phyloP scores from a whole-genome alignment of 306 rosid species.

The Casuarina equisetifolia region DNA sequence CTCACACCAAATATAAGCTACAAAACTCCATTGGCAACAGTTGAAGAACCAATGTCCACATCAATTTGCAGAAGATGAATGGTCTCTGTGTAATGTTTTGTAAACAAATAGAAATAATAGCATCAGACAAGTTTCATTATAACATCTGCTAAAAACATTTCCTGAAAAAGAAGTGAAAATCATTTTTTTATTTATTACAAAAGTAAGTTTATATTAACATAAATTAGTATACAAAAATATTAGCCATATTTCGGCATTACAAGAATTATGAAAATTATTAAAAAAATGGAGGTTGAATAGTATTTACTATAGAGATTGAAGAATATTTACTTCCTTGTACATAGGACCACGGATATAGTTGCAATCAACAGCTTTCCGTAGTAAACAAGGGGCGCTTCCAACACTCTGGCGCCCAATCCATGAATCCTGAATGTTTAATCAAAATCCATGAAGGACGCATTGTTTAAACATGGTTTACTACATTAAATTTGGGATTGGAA shows the following conservation, averaged over 20 bases:
- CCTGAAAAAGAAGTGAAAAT: constrained; percentile 6
- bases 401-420: constrained; percentile 99
- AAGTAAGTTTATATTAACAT: too few species aligned
- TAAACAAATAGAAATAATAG: constrained; percentile 21
- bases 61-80: constrained; percentile 64
- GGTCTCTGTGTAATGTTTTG: not conserved
- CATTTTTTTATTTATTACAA: too few species aligned
- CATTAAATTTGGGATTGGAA: not conserved
- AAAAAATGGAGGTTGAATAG: not conserved
- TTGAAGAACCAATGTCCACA: constrained; percentile 98
- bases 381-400: constrained; percentile 93
- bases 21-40: constrained; percentile 99
- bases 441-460: constrained; percentile 20
- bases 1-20: constrained; percentile 92
- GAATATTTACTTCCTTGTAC: constrained; percentile 72
- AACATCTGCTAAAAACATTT: constrained; percentile 17
- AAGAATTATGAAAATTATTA: too few species aligned
- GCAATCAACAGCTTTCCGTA: constrained; percentile 99
- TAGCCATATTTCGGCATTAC: too few species aligned
- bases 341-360: constrained; percentile 88
- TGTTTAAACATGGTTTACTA: not conserved
- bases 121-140: constrained; percentile 20
- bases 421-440: constrained; percentile 74
- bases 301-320: constrained; percentile 11
- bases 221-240: too few species aligned